These are phyloP conservation scores for Mucor circinelloides DNA, from an alignment of 371 early-diverging fungal genomes.

Conservation along the genomic window DNA sequence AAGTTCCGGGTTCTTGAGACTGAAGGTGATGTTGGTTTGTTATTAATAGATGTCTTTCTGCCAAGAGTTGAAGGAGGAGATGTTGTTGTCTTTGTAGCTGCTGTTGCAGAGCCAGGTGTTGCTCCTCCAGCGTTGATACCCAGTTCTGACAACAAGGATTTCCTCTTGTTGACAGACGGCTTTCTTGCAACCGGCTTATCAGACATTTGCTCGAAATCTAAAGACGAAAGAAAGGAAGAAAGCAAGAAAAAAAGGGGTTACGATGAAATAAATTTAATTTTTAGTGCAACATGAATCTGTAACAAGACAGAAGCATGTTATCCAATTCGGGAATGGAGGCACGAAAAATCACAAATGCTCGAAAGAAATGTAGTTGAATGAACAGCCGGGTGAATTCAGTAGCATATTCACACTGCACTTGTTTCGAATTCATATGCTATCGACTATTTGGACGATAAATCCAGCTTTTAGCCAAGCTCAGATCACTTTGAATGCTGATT, in stretches of 20 bases:
- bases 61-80: conserved; percentile 10
- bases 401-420: neutral
- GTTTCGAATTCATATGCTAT: no score
- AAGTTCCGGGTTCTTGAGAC: conserved; percentile 26
- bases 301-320: conserved; percentile 1
- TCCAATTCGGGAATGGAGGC: conserved; percentile 19
- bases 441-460: no score
- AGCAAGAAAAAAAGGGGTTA: conserved; percentile 5
- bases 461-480: no score
- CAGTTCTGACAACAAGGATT: conserved; percentile 38
- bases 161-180: conserved; percentile 25
- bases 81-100: conserved; percentile 17
- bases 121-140: conserved; percentile 35
- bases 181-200: conserved; percentile 13
- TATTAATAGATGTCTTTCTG: neutral
- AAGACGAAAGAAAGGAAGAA: neutral
- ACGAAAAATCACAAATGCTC: conserved; percentile 5
- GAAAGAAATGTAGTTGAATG: neutral
- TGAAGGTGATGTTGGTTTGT: conserved; percentile 25
- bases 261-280: conserved; percentile 8
- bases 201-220: conserved; percentile 4
- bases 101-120: conserved; percentile 5
- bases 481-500: neutral
- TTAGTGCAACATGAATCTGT: conserved; percentile 23
- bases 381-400: neutral